Conservation (phyloP, 2,329 filamentous ascomycete genomes). For the Cladosporium sp. region DNA sequence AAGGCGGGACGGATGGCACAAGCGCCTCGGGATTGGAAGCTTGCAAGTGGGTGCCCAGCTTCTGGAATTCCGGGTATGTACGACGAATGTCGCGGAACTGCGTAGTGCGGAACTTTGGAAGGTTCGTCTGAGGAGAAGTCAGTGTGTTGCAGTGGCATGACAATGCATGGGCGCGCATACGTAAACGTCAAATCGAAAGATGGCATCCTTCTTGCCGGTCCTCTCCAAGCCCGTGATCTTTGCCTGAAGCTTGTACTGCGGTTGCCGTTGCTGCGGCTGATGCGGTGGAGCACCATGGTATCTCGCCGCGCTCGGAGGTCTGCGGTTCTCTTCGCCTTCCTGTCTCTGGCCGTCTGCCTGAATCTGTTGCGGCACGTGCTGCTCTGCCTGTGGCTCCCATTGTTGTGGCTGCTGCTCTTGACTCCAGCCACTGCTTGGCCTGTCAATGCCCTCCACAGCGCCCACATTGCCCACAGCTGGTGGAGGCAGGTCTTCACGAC, state of each 20-base stretch:
- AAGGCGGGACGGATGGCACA: constrained; percentile 88
- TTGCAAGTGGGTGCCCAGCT: constrained; percentile 91
- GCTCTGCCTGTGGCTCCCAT: constrained; percentile 29
- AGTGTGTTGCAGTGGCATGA: constrained; percentile 8
- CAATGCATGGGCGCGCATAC: constrained; percentile 48
- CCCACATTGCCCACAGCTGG: constrained; percentile 19
- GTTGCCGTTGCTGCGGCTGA: constrained; percentile 29
- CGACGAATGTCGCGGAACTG: constrained; percentile 97
- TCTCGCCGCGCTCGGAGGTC: constrained; percentile 24
- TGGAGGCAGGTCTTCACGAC: constrained; percentile 23
- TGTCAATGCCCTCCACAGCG: constrained; percentile 4
- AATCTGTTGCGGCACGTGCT: constrained; percentile 29
- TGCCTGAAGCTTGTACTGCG: constrained; percentile 67
- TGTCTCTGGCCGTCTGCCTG: constrained; percentile 6
- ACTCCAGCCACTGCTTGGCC: constrained; percentile 11
- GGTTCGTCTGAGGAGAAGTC: constrained; percentile 68
- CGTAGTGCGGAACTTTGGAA: constrained; percentile 95
- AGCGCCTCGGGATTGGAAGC: constrained; percentile 96
- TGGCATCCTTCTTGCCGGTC: constrained; percentile 90
- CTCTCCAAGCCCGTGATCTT: constrained; percentile 93
- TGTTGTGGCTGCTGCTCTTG: constrained; percentile 23
- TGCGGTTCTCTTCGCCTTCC: constrained; percentile 20
- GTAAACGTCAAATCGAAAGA: constrained; percentile 92
- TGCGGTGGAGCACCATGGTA: constrained; percentile 26
- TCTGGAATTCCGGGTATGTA: constrained; percentile 90